These are phyloP conservation scores for Talaromyces islandicus DNA, from an alignment of 2,329 filamentous ascomycete genomes.

Conservation along the genomic window DNA sequence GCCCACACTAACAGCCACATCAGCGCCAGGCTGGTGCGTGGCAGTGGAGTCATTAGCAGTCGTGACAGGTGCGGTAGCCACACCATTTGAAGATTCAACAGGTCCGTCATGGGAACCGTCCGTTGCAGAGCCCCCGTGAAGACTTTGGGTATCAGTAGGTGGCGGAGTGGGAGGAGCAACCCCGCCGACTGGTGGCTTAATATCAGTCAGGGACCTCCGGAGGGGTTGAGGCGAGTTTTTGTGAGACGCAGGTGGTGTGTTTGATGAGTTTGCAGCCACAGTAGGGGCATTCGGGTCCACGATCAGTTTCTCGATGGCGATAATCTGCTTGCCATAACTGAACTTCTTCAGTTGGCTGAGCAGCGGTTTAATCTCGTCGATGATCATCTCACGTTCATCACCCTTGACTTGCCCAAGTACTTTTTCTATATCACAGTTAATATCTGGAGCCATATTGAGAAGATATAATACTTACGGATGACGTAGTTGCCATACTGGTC, in stretches of 20 bases:
- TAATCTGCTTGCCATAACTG: conserved; percentile 61
- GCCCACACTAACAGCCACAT: conserved; percentile 20
- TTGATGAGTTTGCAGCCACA: conserved; percentile 27
- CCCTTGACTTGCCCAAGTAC: conserved; percentile 61
- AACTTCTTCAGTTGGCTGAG: conserved; percentile 58
- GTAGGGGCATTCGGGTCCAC: conserved; percentile 24
- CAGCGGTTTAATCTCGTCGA: conserved; percentile 59
- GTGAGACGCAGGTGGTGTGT: conserved; percentile 34
- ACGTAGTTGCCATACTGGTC: conserved; percentile 96
- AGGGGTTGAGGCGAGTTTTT: conserved; percentile 33
- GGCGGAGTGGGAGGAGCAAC: conserved; percentile 59
- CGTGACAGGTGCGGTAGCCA: conserved; percentile 28
- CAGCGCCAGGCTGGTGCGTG: conserved; percentile 15
- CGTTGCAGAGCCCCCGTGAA: conserved; percentile 11
- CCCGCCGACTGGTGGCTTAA: conserved; percentile 45
- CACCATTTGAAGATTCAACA: conserved; percentile 29
- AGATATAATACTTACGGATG: conserved; percentile 64
- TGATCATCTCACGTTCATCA: conserved; percentile 53
- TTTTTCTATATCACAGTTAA: conserved; percentile 59
- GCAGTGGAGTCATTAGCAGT: conserved; percentile 24
- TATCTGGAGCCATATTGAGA: not conserved
- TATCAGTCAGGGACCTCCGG: conserved; percentile 25
- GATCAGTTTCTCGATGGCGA: conserved; percentile 57
- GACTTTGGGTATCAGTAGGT: conserved; percentile 62
- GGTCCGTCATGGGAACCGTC: conserved; percentile 40